A percentile compares a stretch with the other conserved stretches of the same genome.
These are phyloP conservation scores for Apiotrichum gracile DNA, from an alignment of 1,284 basidiomycete genomes.

Conservation along the genomic window DNA sequence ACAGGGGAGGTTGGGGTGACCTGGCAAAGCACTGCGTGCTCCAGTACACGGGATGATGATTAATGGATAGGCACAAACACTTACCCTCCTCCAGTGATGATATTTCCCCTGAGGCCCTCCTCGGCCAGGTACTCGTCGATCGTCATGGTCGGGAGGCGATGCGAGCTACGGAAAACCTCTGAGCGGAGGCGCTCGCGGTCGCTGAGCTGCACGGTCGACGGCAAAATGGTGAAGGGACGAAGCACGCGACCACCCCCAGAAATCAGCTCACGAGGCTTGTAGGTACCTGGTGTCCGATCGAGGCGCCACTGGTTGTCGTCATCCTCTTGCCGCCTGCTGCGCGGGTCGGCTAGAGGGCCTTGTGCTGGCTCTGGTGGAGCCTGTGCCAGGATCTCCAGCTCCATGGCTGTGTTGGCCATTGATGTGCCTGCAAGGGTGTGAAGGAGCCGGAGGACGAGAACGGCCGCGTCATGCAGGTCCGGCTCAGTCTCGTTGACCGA, in stretches of 20 bases:
- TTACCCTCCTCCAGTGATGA: conserved; percentile 80
- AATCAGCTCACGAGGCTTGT: conserved; percentile 56
- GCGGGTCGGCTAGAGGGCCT: conserved; percentile 47
- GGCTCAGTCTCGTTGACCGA: conserved; percentile 51
- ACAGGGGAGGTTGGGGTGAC: no score
- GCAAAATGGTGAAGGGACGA: conserved; percentile 85
- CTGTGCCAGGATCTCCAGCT: conserved; percentile 56
- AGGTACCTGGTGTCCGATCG: conserved; percentile 50
- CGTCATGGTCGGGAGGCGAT: conserved; percentile 89
- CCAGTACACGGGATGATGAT: no score
- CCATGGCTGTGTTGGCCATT: conserved; percentile 64
- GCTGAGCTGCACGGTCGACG: conserved; percentile 52
- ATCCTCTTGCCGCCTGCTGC: conserved; percentile 34
- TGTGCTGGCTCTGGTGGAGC: conserved; percentile 11
- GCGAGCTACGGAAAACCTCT: conserved; percentile 79
- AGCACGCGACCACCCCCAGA: conserved; percentile 71
- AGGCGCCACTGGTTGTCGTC: conserved; percentile 67
- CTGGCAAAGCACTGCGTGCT: no score
- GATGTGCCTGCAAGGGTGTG: conserved; percentile 66
- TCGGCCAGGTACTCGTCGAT: conserved; percentile 92
- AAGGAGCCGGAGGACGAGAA: conserved; percentile 67
- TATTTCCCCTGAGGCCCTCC: conserved; percentile 74
- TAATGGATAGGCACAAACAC: conserved; percentile 38
- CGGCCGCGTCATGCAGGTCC: conserved; percentile 59
- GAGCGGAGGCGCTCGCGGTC: conserved; percentile 65